Conservation (phyloP, 345 rosid species). For the Firmiana major region DNA sequence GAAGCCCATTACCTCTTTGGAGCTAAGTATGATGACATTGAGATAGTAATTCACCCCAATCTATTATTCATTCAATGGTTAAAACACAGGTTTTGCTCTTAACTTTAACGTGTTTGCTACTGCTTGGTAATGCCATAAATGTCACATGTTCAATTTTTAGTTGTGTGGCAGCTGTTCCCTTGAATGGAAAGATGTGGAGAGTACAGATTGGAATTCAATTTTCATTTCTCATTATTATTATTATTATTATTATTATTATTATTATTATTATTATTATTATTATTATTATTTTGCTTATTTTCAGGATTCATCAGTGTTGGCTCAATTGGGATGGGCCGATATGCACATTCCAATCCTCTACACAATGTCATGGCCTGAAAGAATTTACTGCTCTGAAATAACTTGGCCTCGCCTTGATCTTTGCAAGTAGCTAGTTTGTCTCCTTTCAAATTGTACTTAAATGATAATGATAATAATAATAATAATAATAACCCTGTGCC, state of each 20-base stretch:
- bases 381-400: conserved; percentile 86
- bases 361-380: conserved; percentile 97
- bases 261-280: too few relatives aligned
- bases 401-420: conserved; percentile 98
- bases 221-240: conserved; percentile 1
- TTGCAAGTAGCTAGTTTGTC: conserved; percentile 59
- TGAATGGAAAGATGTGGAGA: background rate
- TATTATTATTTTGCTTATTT: conserved; percentile 13
- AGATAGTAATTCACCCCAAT: conserved; percentile 94
- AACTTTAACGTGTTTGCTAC: background rate
- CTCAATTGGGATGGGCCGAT: conserved; percentile 96
- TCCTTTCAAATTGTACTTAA: conserved; percentile 6
- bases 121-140: background rate
- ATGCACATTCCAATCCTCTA: conserved; percentile 93
- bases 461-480: too few relatives aligned
- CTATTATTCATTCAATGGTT: conserved; percentile 89
- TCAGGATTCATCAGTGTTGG: conserved; percentile 91
- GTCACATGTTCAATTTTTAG: background rate
- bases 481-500: background rate
- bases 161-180: background rate
- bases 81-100: conserved; percentile 70
- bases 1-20: conserved; percentile 97
- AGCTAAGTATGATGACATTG: conserved; percentile 81
- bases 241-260: too few relatives aligned
- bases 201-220: background rate